Conservation (phyloP, 805 yeast genomes). For the Saccharomycopsis sp. region DNA sequence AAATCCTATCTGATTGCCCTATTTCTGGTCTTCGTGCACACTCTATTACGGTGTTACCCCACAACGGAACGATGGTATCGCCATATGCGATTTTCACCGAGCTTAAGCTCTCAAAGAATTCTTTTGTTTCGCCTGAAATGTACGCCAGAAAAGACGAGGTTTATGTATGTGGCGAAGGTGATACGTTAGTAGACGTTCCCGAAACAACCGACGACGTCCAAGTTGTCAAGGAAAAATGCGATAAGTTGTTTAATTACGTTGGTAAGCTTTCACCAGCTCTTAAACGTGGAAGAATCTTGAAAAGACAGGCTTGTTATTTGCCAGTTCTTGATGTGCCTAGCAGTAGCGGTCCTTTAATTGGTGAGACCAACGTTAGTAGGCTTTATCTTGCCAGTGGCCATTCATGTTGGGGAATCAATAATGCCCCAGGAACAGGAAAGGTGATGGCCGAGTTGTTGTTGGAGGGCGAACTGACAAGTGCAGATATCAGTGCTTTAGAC, state of each 20-base stretch:
- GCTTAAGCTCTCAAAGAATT: slow-evolving; percentile 54
- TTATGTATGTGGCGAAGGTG: slow-evolving; percentile 97
- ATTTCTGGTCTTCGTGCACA: slow-evolving; percentile 92
- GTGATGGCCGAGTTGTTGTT: slow-evolving; percentile 79
- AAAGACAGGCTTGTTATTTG: slow-evolving; percentile 89
- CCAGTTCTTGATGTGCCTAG: slow-evolving; percentile 94
- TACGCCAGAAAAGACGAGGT: slow-evolving; percentile 95
- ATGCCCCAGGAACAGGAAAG: slow-evolving; percentile 96
- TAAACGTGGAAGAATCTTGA: slow-evolving; percentile 64
- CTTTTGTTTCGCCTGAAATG: slow-evolving; percentile 75
- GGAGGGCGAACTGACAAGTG: slow-evolving; percentile 74
- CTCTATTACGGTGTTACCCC: slow-evolving; percentile 85
- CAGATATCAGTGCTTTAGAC: slow-evolving; percentile 75
- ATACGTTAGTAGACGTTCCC: slow-evolving; percentile 82
- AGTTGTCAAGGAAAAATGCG: slow-evolving; percentile 82
- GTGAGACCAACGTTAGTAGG: slow-evolving; percentile 82
- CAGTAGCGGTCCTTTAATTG: slow-evolving; percentile 87
- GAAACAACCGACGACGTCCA: slow-evolving; percentile 92
- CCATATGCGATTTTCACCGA: slow-evolving; percentile 95
- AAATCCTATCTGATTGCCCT: slow-evolving; percentile 86
- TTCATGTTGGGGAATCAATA: slow-evolving; percentile 98
- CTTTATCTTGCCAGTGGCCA: slow-evolving; percentile 86
- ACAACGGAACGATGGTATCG: slow-evolving; percentile 60
- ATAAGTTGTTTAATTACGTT: slow-evolving; percentile 75
- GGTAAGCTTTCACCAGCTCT: slow-evolving; percentile 67